Evolutionary conservation across 2,329 filamentous ascomycete species (phyloP).

Genomic region (Pezicula rhizophila): DNA sequence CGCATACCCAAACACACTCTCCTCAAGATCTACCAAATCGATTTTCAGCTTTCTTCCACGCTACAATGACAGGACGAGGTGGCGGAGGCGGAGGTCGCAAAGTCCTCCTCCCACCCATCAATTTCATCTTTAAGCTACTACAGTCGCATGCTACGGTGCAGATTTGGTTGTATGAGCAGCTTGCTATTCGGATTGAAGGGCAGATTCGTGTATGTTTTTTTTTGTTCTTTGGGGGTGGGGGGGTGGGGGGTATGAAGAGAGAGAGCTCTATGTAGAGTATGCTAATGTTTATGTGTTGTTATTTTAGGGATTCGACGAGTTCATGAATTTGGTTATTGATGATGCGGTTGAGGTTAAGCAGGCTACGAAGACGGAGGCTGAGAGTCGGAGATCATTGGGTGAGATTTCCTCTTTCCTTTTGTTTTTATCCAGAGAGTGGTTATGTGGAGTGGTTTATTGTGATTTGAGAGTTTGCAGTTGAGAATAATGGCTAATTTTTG

Average conservation of each 20-base stretch:
- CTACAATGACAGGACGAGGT: slow-evolving; percentile 28
- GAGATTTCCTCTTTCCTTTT: slow-evolving; percentile 31
- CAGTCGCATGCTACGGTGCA: slow-evolving; percentile 72
- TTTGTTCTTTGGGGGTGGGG: not conserved
- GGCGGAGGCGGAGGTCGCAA: slow-evolving; percentile 43
- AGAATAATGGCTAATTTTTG: slow-evolving; percentile 13
- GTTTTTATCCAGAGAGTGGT: too few species aligned
- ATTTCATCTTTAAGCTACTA: slow-evolving; percentile 91
- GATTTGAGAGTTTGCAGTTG: not conserved
- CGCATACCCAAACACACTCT: not conserved
- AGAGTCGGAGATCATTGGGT: slow-evolving; percentile 76
- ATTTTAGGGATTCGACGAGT: slow-evolving; percentile 88
- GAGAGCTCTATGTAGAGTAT: too few species aligned
- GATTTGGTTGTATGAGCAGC: slow-evolving; percentile 96
- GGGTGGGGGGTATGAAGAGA: slow-evolving; percentile 10
- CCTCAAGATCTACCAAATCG: too few species aligned
- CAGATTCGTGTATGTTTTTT: slow-evolving; percentile 71
- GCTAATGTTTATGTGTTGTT: too few species aligned
- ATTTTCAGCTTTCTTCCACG: not conserved
- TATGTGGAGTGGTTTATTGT: too few species aligned
- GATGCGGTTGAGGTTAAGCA: slow-evolving; percentile 90
- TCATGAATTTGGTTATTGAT: slow-evolving; percentile 97
- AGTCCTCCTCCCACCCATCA: slow-evolving; percentile 71
- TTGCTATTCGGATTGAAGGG: slow-evolving; percentile 89
- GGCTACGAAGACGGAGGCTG: slow-evolving; percentile 73